Evolutionary conservation across 495 filamentous ascomycete species (phyloP), one percentile per base, ranked within the genome.

Genomic region (Staphylotrichum longicolle): DNA sequence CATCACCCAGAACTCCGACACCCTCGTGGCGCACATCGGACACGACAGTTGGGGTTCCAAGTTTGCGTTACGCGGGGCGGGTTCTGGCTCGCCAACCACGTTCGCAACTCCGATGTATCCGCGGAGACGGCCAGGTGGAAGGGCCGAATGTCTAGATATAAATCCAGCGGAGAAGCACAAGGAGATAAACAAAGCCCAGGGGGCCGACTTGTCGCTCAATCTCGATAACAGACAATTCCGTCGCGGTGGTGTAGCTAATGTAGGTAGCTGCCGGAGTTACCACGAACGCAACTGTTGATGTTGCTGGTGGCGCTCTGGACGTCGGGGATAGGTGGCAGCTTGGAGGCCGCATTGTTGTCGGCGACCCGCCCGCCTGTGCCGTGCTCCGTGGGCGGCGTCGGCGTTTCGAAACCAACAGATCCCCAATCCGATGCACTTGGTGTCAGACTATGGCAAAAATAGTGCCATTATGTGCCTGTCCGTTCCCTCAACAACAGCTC

Each of bases 331-430:
- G 20, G 20, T 27, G 20, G 20, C 20, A 27, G 20, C 20, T 27
- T 27, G 20, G 20, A 27, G 20, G 20, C 20, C 20, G 20, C 20
- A 27, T 27, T 27, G 20, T 27, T n/a, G 35, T 37, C 37, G 12
- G 30, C 41, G 51, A 55, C 60, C 44, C 45, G 53, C 57, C 32
- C 39, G 40, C 20, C 42, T 61, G 63, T 61, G 58, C 63, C 62
- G 47, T 57, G 53, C 41, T 61, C 12, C 41, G 52, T 55, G 57
- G 15, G 49, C 47, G 47, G 58, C 57, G 44, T 27, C 46, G 58
- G 50, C 33, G 58, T 55, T 62, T 55, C 59, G 58, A 65, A 62
- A 62, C 54, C 58, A 62, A 58, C 54, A 50, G 41, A 50, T 65
- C 35, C 35, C 62, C 54, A 50, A 55, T 50, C 44, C 54, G 58